Percentiles rank a stretch among this genome's conserved stretches.
Conservation (phyloP, 2,329 filamentous ascomycete species). For the Rhinocladiella mackenziei region DNA sequence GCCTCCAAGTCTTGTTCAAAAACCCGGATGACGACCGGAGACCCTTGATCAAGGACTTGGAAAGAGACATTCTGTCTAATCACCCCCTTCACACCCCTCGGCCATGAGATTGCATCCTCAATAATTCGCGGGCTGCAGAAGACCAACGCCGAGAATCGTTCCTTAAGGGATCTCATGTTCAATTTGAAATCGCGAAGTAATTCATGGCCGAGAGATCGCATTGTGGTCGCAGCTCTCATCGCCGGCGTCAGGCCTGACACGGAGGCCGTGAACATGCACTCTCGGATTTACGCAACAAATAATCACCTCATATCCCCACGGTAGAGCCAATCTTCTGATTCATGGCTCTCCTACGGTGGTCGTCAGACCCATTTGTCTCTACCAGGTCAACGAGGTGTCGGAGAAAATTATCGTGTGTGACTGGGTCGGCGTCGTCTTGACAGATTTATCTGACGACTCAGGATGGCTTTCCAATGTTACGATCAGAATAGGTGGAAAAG, state of each 20-base stretch:
- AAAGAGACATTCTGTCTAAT: constrained; percentile 3
- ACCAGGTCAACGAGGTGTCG: too few species aligned
- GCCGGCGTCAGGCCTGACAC: constrained; percentile 4
- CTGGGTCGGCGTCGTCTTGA: too few species aligned
- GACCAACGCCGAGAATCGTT: not conserved
- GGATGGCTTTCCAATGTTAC: too few species aligned
- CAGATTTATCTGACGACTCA: too few species aligned
- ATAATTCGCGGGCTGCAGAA: not conserved
- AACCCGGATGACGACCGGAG: not conserved
- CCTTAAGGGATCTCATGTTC: not conserved
- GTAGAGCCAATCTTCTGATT: not conserved
- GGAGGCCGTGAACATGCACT: constrained; percentile 6
- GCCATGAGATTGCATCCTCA: not conserved
- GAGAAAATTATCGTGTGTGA: too few species aligned
- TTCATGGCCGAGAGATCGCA: constrained; percentile 3
- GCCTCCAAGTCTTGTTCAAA: constrained; percentile 6
- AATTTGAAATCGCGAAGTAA: constrained; percentile 6
- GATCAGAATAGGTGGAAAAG: too few species aligned
- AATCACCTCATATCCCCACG: not conserved
- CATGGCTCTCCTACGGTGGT: constrained; percentile 5
- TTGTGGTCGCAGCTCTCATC: constrained; percentile 1
- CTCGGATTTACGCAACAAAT: constrained; percentile 3
- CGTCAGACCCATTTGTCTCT: too few species aligned
- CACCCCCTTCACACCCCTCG: not conserved
- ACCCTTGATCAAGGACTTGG: constrained; percentile 5